Base-by-base conservation (phyloP, 495 filamentous ascomycete genomes). In the Pyrenopolyporus hunteri region DNA sequence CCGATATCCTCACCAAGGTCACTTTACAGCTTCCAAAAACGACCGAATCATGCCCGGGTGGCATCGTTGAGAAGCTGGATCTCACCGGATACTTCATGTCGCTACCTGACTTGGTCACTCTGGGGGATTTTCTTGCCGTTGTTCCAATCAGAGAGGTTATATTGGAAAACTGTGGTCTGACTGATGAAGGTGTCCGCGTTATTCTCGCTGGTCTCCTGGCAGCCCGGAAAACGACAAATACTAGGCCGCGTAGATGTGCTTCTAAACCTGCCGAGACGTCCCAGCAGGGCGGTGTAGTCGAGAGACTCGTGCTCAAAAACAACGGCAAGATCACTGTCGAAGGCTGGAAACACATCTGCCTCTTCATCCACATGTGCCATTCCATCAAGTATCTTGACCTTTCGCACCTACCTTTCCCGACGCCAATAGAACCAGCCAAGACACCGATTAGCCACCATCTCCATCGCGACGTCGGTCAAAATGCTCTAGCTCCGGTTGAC, bases 41-140 rank as follows among this genome's bases (percentile, higher is more conserved):
- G 29, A 79, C 81, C 6, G 86, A 86, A 19, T 83, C 77, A 14
- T 73, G 85, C 2, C 74, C 78, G 6, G 79, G 85, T 63, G 91
- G 92, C 7, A 81, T 91, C 22, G 85, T 98, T 0, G 84, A 86
- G 36, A 88, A 84, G 65, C 75, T 98, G 10, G 91, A 98, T 70
- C 80, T 98, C 3, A 90, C 86, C 6, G 89, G 88, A 26, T 96
- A 92, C 62, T 87, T 86, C 65, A 85, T 98, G 81, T 86, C 89
- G 37, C 75, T 93, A 17, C 79, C 89, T 9, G 94, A 98, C 71
- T 77, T 95, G 26, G 75, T 91, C 19, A 95, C 93, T 0, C 80
- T 98, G 16, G 89, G 91, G 46, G 94, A 98, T 69, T 98, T 93
- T 79, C 80, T 98, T 20, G 94, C 94, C 10, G 83, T 98, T 2